phyloP scores from a whole-genome alignment of 345 rosid genomes.

The Raphanus sativus region DNA sequence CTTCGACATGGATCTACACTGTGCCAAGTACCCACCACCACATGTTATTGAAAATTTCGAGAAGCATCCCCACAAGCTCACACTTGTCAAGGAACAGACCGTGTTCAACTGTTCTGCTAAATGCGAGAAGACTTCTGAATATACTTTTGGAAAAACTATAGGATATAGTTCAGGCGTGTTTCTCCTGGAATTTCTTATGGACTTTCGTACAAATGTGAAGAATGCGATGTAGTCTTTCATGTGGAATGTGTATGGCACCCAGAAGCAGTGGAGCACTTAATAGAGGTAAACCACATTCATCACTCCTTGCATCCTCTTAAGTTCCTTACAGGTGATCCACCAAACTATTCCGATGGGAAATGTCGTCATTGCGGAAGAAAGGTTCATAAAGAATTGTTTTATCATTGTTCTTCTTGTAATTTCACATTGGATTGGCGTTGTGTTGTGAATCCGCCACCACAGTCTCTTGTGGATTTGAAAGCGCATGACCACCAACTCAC shows the following conservation, averaged over 20 bases:
- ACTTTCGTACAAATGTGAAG: neutral
- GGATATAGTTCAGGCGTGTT: too few species aligned
- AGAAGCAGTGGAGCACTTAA: neutral
- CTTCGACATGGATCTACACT: too few species aligned
- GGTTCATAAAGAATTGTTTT: neutral
- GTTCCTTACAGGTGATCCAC: neutral
- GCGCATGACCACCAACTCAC: slow-evolving; percentile 1
- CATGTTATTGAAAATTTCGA: neutral
- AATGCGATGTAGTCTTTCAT: neutral
- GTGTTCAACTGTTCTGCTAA: neutral
- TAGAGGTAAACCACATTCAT: neutral
- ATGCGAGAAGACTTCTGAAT: neutral
- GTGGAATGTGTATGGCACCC: neutral
- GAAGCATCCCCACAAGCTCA: neutral
- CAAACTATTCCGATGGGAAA: neutral
- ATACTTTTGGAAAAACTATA: too few species aligned
- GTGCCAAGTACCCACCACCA: too few species aligned
- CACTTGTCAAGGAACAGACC: neutral
- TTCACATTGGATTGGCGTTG: neutral
- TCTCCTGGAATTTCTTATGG: neutral
- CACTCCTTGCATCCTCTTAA: slow-evolving; percentile 5
- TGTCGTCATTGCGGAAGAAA: neutral
- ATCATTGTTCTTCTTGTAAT: slow-evolving; percentile 4
- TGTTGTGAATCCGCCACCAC: neutral
- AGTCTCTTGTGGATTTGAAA: neutral